phyloP scores from a whole-genome alignment of 2,329 filamentous ascomycete species.

The Tolypocladium sp. region DNA sequence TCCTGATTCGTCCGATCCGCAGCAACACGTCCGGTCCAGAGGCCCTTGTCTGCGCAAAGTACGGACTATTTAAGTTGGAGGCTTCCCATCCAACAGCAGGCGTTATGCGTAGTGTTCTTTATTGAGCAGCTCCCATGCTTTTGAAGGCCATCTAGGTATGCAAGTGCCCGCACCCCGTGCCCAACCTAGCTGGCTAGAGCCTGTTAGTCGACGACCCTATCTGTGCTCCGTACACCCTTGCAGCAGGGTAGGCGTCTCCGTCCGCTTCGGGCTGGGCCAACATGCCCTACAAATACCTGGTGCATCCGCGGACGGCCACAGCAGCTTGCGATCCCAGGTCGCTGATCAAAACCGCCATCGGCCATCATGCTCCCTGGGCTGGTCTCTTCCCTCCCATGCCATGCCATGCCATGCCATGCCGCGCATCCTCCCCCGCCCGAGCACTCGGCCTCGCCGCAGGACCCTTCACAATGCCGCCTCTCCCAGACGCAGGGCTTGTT shows the following conservation, averaged over 20 bases:
- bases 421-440: background rate
- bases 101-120: background rate
- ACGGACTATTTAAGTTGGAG: background rate
- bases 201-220: background rate
- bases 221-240: background rate
- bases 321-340: background rate
- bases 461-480: background rate
- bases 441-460: background rate
- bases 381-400: background rate
- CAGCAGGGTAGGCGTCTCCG: background rate
- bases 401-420: background rate
- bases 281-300: background rate
- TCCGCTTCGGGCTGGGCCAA: background rate
- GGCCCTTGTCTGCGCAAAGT: background rate
- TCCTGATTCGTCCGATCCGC: background rate
- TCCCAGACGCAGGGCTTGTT: background rate
- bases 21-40: background rate
- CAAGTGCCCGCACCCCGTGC: background rate
- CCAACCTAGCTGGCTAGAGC: background rate
- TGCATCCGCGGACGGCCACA: background rate
- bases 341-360: background rate
- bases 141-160: background rate
- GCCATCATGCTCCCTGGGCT: background rate
- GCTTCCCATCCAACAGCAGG: background rate
- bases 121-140: background rate